Evolutionary conservation across 2,329 filamentous ascomycete species (phyloP), one percentile per base, ranked within the genome.

Genomic region (Sarocladiaceae sp.): DNA sequence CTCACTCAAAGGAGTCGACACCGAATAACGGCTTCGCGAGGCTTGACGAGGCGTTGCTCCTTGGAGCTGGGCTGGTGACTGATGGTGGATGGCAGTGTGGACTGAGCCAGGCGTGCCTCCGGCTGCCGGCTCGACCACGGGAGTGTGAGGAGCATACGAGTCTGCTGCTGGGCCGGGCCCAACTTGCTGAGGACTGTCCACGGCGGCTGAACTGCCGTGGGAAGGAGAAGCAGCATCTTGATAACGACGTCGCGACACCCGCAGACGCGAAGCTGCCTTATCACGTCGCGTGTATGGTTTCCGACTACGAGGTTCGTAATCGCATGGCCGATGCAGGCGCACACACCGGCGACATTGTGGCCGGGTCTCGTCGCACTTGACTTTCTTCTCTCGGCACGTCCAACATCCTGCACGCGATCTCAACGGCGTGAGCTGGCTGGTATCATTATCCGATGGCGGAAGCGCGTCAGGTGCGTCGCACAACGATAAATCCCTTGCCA

Each of bases 381-480:
- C 35, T 17, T 37, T 37, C 35, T 37, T 37, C 10, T 10, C n/a
- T 6, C 35, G 35, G 18, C 35, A 37, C 35, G 40, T 52, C 39
- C 51, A 28, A 39, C 51, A 37, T 11, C 35, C 35, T 12, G 8
- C n/a, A 6, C 35, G 35, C 18, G 35, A 37, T 10, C 35, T n/a
- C n/a, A n/a, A n/a, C n/a, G n/a, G n/a, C n/a, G n/a, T n/a, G n/a
- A n/a, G n/a, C n/a, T n/a, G n/a, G n/a, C n/a, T n/a, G n/a, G n/a
- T n/a, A 63, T 59, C 1, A 64, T 31, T 2, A 63, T 58, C 25
- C 64, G 60, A 0, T 57, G 55, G 2, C 26, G 33, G 3, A 62
- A 60, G n/a, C n/a, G n/a, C n/a, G n/a, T n/a, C n/a, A n/a, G n/a
- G n/a, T n/a, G n/a, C n/a, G n/a, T n/a, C n/a, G n/a, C n/a, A n/a